phyloP scores from a whole-genome alignment of 352 stramenopile genomes.

The Globisporangium solare region DNA sequence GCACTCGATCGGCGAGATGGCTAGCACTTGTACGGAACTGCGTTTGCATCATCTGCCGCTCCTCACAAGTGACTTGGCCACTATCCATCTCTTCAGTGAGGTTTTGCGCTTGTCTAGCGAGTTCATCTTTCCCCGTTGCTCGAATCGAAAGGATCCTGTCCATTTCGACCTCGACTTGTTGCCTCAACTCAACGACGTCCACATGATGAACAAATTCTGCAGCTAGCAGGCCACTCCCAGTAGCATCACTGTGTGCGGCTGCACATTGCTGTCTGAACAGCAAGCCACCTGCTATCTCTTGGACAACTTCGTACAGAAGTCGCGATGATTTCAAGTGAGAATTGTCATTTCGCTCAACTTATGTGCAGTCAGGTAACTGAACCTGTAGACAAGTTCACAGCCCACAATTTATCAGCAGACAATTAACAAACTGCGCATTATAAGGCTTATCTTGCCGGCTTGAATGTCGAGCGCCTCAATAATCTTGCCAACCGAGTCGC shows the following conservation, averaged over 20 bases:
- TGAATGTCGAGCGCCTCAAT: conserved; percentile 4
- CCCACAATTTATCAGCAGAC: neutral
- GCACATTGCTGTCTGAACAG: neutral
- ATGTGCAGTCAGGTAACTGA: conserved; percentile 9
- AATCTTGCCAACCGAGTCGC: conserved; percentile 3
- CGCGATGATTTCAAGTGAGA: neutral
- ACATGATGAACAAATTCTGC: conserved; percentile 5
- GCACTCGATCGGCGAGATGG: conserved; percentile 8
- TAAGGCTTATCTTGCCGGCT: neutral
- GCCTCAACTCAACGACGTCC: conserved; percentile 5
- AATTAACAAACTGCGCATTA: neutral
- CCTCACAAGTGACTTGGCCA: conserved; percentile 2
- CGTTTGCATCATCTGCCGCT: conserved; percentile 24
- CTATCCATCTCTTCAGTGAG: conserved; percentile 17
- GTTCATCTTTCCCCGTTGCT: conserved; percentile 18
- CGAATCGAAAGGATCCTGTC: conserved; percentile 22
- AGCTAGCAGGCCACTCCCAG: neutral
- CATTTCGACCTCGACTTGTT: conserved; percentile 16
- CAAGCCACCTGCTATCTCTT: conserved; percentile 14
- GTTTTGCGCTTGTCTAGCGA: conserved; percentile 15
- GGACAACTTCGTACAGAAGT: conserved; percentile 20
- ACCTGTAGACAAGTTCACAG: conserved; percentile 13
- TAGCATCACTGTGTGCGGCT: too few relatives aligned
- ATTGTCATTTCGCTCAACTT: neutral
- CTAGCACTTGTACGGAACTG: conserved; percentile 5